Evolutionary conservation across 768 basidiomycete species (phyloP).

Genomic region (Leucocoprinus birnbaumii): DNA sequence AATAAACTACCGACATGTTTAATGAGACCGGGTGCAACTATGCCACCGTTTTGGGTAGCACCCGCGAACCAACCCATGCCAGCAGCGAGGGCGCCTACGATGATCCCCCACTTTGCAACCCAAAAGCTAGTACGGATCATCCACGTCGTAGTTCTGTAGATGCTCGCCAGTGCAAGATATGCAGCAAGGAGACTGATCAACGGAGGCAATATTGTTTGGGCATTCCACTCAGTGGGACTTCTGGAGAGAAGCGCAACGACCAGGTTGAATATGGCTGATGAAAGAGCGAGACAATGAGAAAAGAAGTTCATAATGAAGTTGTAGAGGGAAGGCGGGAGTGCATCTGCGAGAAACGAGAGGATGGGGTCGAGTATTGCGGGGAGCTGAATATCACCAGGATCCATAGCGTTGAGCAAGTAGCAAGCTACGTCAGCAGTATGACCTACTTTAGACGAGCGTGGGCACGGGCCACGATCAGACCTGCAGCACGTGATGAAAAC

Average conservation of each 20-base stretch:
- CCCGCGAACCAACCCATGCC: slow-evolving; percentile 43
- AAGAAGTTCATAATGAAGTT: slow-evolving; percentile 46
- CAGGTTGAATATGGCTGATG: slow-evolving; percentile 47
- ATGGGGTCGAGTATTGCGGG: slow-evolving; percentile 52
- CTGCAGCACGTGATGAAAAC: slow-evolving; percentile 1
- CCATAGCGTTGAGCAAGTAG: slow-evolving; percentile 16
- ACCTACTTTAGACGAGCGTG: neutral
- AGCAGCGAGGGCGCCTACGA: slow-evolving; percentile 54
- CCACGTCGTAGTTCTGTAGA: slow-evolving; percentile 80
- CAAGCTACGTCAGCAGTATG: neutral
- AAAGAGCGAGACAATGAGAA: slow-evolving; percentile 49
- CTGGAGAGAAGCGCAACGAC: slow-evolving; percentile 44
- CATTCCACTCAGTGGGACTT: slow-evolving; percentile 60
- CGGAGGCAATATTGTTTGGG: slow-evolving; percentile 68
- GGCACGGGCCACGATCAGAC: neutral
- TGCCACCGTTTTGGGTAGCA: neutral
- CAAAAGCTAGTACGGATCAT: slow-evolving; percentile 63
- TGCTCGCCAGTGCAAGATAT: slow-evolving; percentile 72
- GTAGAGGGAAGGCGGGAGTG: slow-evolving; percentile 56
- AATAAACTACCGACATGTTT: neutral
- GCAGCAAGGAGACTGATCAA: slow-evolving; percentile 69
- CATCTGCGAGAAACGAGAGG: slow-evolving; percentile 50
- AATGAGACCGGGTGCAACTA: neutral
- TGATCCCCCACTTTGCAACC: slow-evolving; percentile 75
- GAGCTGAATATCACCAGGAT: slow-evolving; percentile 28